Evolutionary conservation across 345 rosid species (phyloP).

Genomic region (Eutrema yunnanense): DNA sequence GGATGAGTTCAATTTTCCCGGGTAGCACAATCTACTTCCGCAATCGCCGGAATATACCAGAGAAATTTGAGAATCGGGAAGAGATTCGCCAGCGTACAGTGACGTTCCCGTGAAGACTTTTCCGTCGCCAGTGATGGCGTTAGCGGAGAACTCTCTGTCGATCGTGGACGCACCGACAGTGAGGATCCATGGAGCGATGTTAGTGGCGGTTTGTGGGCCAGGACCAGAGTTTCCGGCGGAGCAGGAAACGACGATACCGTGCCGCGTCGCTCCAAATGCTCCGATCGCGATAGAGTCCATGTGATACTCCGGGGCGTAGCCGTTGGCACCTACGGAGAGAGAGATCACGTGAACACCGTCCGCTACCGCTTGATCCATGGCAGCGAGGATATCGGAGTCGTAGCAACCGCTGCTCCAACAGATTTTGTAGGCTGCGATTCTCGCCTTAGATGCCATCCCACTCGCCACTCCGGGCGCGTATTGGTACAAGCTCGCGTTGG

Average conservation of each 20-base stretch:
- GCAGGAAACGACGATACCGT: constrained; percentile 74
- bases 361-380: constrained; percentile 74
- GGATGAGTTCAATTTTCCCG: constrained; percentile 34
- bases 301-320: constrained; percentile 66
- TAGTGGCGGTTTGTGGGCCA: constrained; percentile 57
- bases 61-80: constrained; percentile 38
- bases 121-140: constrained; percentile 64
- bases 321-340: constrained; percentile 70
- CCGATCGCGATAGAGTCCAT: constrained; percentile 77
- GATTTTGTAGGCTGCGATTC: constrained; percentile 82
- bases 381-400: constrained; percentile 91
- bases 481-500: constrained; percentile 53
- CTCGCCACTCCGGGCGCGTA: constrained; percentile 76
- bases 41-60: constrained; percentile 60
- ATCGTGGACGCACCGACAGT: constrained; percentile 87
- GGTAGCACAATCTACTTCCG: constrained; percentile 51
- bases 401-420: constrained; percentile 81
- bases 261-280: constrained; percentile 58
- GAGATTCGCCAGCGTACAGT: constrained; percentile 51
- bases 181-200: constrained; percentile 89
- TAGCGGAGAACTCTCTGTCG: constrained; percentile 83
- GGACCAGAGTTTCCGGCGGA: constrained; percentile 96
- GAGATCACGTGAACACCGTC: constrained; percentile 89
- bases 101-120: constrained; percentile 55
- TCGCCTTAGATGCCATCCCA: constrained; percentile 80